These are phyloP conservation scores for Pseudogymnoascus destructans DNA, from an alignment of 2,329 filamentous ascomycete genomes.

Conservation along the genomic window DNA sequence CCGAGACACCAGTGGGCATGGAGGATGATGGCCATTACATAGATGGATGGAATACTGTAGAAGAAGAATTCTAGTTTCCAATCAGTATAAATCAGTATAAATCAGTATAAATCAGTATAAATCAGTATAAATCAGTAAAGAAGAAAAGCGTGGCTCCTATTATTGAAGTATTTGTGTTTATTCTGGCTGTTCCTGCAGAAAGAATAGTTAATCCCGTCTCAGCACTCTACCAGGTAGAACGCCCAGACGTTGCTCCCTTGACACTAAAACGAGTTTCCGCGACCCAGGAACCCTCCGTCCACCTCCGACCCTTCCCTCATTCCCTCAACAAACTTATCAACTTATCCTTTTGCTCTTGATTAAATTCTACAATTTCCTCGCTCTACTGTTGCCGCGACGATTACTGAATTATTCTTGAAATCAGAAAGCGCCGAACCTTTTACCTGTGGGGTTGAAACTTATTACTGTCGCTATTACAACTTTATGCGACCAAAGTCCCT, in stretches of 20 bases:
- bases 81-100: not conserved
- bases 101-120: not conserved
- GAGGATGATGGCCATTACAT: constrained; percentile 1
- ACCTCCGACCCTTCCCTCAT: not conserved
- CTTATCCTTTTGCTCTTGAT: not conserved
- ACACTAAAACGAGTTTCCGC: not conserved
- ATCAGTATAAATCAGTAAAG: not conserved
- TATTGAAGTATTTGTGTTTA: not conserved
- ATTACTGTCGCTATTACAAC: not conserved
- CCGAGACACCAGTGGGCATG: not conserved
- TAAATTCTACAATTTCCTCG: not conserved
- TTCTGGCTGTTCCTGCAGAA: not conserved
- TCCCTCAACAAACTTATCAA: not conserved
- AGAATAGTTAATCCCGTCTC: not conserved
- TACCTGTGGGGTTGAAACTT: not conserved
- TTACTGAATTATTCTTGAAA: not conserved
- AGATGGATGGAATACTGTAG: not conserved
- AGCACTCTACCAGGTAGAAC: not conserved
- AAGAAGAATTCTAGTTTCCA: not conserved
- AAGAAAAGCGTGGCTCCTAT: not conserved
- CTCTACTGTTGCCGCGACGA: not conserved
- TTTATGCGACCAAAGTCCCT: not conserved
- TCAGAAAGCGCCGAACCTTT: not conserved
- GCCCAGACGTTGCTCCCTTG: not conserved
- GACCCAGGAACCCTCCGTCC: not conserved